A percentile compares a stretch with the other conserved stretches of the same genome.
phyloP scores from a whole-genome alignment of 257 asterid species.

The Petunia secreta region DNA sequence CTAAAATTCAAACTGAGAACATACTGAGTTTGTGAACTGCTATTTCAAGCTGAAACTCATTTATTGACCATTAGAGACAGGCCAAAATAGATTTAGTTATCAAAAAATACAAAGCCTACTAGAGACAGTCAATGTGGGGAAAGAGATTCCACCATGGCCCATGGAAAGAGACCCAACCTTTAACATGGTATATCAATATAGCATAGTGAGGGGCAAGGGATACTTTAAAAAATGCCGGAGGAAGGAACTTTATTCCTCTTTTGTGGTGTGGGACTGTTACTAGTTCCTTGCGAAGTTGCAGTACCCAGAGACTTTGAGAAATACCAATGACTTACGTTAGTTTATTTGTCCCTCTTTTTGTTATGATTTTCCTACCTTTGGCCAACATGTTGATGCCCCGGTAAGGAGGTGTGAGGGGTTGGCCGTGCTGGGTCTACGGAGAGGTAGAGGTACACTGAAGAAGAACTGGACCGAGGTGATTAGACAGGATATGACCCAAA shows the following conservation, averaged over 20 bases:
- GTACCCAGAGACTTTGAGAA: background rate
- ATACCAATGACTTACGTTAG: background rate
- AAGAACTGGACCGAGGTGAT: no score
- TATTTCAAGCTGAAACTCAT: background rate
- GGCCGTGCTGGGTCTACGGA: no score
- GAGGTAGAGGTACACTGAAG: no score
- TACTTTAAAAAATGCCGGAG: slow-evolving; percentile 2
- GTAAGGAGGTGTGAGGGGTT: no score
- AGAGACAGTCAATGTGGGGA: background rate
- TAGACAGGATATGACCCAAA: no score
- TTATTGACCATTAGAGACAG: background rate
- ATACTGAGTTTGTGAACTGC: background rate
- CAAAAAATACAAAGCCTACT: slow-evolving; percentile 14
- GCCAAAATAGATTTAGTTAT: background rate
- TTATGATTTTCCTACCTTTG: slow-evolving; percentile 6
- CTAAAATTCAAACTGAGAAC: background rate
- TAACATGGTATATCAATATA: slow-evolving; percentile 10
- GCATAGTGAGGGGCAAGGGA: background rate
- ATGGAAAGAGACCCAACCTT: background rate
- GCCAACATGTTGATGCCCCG: background rate
- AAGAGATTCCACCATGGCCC: background rate
- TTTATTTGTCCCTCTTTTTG: slow-evolving; percentile 6
- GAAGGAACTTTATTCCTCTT: background rate
- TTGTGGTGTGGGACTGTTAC: slow-evolving; percentile 9
- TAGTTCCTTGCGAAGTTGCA: background rate